Percentiles rank a stretch among this genome's conserved stretches.
Evolutionary conservation across 352 stramenopile genomes (phyloP).

Genomic region (Globisporangium spinosum): DNA sequence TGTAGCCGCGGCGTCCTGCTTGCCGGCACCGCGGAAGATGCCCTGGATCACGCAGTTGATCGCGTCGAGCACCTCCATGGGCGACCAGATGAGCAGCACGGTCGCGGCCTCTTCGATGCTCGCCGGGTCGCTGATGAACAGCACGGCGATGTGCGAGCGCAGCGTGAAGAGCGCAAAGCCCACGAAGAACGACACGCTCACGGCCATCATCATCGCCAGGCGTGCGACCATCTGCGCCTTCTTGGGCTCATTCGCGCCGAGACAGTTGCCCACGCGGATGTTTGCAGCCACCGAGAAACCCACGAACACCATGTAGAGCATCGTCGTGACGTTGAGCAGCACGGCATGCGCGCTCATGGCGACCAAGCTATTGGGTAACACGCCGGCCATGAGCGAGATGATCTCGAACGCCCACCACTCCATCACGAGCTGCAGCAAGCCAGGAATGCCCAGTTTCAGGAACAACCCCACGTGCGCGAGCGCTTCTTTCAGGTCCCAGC

Average conservation of each 20-base stretch:
- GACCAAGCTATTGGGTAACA: constrained; percentile 48
- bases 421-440: constrained; percentile 56
- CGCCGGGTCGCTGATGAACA: constrained; percentile 30
- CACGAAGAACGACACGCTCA: constrained; percentile 1
- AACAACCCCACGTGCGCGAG: constrained; percentile 38
- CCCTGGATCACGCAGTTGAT: constrained; percentile 31
- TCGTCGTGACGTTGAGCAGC: constrained; percentile 55
- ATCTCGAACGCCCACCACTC: constrained; percentile 73
- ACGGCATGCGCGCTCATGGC: constrained; percentile 59
- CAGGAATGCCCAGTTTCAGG: constrained; percentile 42
- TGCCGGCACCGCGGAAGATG: constrained; percentile 33
- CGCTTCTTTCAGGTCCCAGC: constrained; percentile 36
- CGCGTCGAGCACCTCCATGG: constrained; percentile 38
- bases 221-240: constrained; percentile 15
- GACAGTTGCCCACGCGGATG: constrained; percentile 42
- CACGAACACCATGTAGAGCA: constrained; percentile 64
- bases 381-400: constrained; percentile 45
- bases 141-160: constrained; percentile 7
- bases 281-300: constrained; percentile 49
- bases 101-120: constrained; percentile 25
- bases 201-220: constrained; percentile 12
- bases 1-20: constrained; percentile 28
- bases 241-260: constrained; percentile 21
- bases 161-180: not conserved
- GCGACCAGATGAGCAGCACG: constrained; percentile 27